Conservation (phyloP, 2,329 filamentous ascomycete genomes). For the Colletotrichum incanum region DNA sequence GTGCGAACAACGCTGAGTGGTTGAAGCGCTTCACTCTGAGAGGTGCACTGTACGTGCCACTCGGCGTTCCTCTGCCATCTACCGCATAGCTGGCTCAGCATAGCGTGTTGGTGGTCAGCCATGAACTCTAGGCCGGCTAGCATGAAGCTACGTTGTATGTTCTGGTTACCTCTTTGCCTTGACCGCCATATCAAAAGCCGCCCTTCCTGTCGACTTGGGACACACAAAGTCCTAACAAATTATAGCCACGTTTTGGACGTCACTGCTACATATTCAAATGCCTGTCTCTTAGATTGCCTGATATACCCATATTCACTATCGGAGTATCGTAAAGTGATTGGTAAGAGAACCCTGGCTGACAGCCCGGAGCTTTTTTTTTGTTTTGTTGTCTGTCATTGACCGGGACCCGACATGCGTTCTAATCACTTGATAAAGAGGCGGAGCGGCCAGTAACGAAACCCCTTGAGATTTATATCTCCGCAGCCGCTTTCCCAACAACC, state of each 20-base stretch:
- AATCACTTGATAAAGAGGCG: constrained; percentile 33
- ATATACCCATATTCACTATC: constrained; percentile 9
- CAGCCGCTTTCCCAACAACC: constrained; percentile 4
- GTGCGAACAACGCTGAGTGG: background rate
- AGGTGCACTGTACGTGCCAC: background rate
- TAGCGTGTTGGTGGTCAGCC: constrained; percentile 21
- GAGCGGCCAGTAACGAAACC: background rate
- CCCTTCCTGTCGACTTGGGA: constrained; percentile 2
- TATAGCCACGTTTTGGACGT: background rate
- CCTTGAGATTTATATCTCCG: background rate
- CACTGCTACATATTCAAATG: background rate
- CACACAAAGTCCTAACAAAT: background rate
- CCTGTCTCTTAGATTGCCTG: constrained; percentile 5
- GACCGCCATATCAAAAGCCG: constrained; percentile 29
- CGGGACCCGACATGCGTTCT: constrained; percentile 21
- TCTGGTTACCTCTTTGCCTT: constrained; percentile 1
- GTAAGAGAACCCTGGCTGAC: background rate
- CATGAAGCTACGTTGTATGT: constrained; percentile 1
- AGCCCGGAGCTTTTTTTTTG: background rate
- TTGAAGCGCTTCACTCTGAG: constrained; percentile 11
- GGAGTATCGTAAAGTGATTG: background rate
- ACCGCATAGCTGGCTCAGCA: background rate
- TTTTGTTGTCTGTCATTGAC: background rate
- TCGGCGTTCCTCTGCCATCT: background rate
- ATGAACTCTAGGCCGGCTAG: background rate